These are phyloP conservation scores for Leccinum imitatum DNA, from an alignment of 768 basidiomycete genomes.

Conservation along the genomic window DNA sequence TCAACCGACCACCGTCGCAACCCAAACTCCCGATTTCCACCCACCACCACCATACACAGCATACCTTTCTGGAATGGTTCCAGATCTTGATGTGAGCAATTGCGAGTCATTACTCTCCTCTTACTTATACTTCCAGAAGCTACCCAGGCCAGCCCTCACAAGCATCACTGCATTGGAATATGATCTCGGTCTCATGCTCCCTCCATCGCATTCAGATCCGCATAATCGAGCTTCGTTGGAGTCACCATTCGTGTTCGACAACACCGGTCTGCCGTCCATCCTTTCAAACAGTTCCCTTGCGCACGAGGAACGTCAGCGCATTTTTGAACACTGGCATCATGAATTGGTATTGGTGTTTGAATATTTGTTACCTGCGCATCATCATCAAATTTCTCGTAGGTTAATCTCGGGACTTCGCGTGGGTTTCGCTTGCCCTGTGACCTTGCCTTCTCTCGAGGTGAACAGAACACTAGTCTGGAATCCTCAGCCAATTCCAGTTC, in stretches of 20 bases:
- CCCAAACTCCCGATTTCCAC: neutral
- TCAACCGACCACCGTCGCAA: no score
- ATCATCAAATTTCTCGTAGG: no score
- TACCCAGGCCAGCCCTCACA: neutral
- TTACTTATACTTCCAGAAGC: neutral
- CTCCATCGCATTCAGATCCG: neutral
- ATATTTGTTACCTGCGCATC: no score
- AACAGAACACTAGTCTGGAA: no score
- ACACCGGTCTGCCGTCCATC: neutral
- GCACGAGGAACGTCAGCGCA: no score
- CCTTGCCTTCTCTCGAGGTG: no score
- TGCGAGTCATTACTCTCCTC: neutral
- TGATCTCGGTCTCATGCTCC: neutral
- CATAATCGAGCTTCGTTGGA: neutral
- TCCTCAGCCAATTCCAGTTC: no score
- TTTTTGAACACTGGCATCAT: no score
- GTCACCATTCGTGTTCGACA: neutral
- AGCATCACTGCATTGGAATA: neutral
- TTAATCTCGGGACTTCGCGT: no score
- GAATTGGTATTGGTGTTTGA: no score
- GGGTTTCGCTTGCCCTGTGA: no score
- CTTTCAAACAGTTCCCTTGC: neutral
- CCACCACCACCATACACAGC: neutral
- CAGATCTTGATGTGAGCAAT: neutral
- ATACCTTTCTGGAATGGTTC: no score